These are phyloP conservation scores for Boletus rubescentipes DNA, from an alignment of 768 basidiomycete genomes.

Conservation along the genomic window DNA sequence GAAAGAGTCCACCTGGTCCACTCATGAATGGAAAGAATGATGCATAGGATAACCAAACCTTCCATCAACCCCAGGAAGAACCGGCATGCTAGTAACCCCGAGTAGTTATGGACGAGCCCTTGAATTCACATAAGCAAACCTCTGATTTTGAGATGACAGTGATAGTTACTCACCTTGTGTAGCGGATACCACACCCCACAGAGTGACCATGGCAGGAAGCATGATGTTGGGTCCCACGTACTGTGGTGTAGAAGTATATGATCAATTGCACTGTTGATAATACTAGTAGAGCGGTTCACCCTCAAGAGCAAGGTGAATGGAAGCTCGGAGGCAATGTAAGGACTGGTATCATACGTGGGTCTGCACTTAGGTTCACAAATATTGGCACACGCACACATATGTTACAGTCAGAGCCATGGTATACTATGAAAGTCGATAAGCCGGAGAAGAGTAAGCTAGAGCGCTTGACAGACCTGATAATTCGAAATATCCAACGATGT, in stretches of 20 bases:
- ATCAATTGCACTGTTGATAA: not conserved
- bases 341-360: conserved; percentile 22
- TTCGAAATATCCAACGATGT: conserved; percentile 38
- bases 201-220: not conserved
- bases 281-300: conserved; percentile 15
- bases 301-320: conserved; percentile 59
- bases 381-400: not conserved
- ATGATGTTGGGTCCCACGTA: not conserved
- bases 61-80: conserved; percentile 58
- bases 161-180: not conserved
- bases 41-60: conserved; percentile 36
- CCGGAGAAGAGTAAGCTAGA: not conserved
- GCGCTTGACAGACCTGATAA: conserved; percentile 18
- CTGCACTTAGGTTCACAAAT: not conserved
- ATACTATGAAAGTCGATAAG: conserved; percentile 26
- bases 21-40: conserved; percentile 1
- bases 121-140: not conserved
- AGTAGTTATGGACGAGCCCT: conserved; percentile 50
- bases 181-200: not conserved
- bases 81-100: conserved; percentile 51
- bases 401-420: conserved; percentile 32
- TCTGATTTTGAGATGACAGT: not conserved
- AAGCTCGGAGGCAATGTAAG: conserved; percentile 47
- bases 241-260: not conserved
- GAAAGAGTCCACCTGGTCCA: conserved; percentile 50